Conservation (phyloP, 2,329 filamentous ascomycete species). For the Xylariaceae sp. region DNA sequence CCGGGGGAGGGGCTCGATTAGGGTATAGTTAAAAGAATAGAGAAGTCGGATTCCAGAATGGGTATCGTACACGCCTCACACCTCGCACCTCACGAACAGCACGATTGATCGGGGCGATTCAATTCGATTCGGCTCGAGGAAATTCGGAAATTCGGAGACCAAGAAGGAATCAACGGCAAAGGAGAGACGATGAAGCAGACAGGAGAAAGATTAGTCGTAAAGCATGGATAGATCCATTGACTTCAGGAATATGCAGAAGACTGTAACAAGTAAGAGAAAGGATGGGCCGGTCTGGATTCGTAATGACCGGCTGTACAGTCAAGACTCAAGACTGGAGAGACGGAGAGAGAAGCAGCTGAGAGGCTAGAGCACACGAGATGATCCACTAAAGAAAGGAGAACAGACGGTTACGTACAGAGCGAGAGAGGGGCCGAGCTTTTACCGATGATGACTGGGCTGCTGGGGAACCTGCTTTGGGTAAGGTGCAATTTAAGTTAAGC, state of each 20-base stretch:
- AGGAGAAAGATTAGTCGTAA: not conserved
- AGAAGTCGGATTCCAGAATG: not conserved
- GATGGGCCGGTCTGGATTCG: constrained; percentile 24
- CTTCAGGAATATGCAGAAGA: not conserved
- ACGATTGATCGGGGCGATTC: not conserved
- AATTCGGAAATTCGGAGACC: not conserved
- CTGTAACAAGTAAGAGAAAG: constrained; percentile 14
- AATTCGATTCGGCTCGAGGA: not conserved
- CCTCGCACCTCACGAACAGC: not conserved
- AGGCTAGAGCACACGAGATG: not conserved
- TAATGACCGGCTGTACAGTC: constrained; percentile 12
- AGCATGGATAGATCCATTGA: not conserved
- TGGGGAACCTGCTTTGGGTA: no score
- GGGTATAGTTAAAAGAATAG: not conserved
- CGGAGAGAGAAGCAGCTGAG: no score
- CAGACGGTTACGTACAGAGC: not conserved
- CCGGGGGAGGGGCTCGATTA: constrained; percentile 11
- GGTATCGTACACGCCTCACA: not conserved
- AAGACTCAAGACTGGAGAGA: not conserved
- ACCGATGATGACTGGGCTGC: no score
- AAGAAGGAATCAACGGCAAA: constrained; percentile 9
- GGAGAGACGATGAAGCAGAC: constrained; percentile 2
- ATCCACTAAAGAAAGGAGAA: not conserved
- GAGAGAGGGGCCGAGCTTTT: not conserved
- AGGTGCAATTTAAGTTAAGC: no score